Evolutionary conservation across 495 filamentous ascomycete species (phyloP), one percentile per base, ranked within the genome.

Genomic region (Aspergillus homomorphus): DNA sequence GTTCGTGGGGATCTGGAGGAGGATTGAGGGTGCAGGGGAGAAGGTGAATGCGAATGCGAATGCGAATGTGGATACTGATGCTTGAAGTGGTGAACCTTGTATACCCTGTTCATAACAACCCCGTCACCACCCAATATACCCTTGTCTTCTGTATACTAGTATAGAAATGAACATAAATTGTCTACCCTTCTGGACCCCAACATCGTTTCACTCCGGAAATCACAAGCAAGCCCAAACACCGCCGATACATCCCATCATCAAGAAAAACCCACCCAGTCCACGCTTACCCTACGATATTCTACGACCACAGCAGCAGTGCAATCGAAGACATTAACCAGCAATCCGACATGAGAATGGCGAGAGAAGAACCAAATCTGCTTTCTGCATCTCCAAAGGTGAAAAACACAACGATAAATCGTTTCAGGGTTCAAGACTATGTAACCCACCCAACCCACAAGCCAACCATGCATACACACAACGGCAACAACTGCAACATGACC

Each of bases 1-100:
- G 0, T 92, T 92, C 63, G 73, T 92, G 51, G 89, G 77, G 0
- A 68, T 91, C 4, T 91, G 84, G 79, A 81, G 81, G 54, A 82
- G 71, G 18, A 71, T 79, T 20, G 75, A 79, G 65, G 73, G 75
- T 59, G 43, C 23, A 16, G 45, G 56, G 51, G 46, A 64, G 30
- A 46, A 57, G 58, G 54, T n/a, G 52, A 22, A 21, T 28, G 8
- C 12, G 4, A 12, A 38, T 12, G 33, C 53, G 57, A 48, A 48
- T 3, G 45, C 45, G 23, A 30, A 19, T 51, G 43, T n/a, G n/a
- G n/a, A n/a, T n/a, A n/a, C n/a, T n/a, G n/a, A n/a, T n/a, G n/a
- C n/a, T n/a, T n/a, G n/a, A n/a, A n/a, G n/a, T n/a, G n/a, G n/a
- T n/a, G n/a, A n/a, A n/a, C n/a, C n/a, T n/a, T n/a, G n/a, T n/a